A percentile compares a stretch with the other conserved stretches of the same genome.
Conservation (phyloP, 345 rosid species). For the Arabidopsis arenosa region DNA sequence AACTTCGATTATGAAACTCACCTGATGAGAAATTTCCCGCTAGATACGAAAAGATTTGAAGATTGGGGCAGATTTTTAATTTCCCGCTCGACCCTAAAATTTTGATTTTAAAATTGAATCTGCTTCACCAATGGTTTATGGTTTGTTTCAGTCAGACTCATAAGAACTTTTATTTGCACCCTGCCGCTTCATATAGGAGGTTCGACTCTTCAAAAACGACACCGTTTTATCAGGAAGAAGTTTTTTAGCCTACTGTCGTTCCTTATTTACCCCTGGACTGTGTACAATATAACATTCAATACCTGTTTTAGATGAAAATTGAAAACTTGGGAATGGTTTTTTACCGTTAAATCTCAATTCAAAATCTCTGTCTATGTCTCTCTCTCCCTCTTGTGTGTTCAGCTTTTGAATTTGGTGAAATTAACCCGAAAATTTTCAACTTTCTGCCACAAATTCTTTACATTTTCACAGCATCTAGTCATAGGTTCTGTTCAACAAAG, state of each 20-base stretch:
- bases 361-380: neutral
- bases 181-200: neutral
- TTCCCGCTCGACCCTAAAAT: constrained; percentile 32
- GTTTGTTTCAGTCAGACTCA: neutral
- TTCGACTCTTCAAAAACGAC: neutral
- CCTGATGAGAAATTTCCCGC: neutral
- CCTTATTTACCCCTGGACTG: neutral
- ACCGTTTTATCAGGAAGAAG: neutral
- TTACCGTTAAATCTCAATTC: neutral
- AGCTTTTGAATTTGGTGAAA: neutral
- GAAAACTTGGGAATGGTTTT: neutral
- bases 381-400: too few species aligned
- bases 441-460: neutral
- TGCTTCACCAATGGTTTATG: neutral
- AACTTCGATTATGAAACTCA: neutral
- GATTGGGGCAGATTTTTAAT: neutral
- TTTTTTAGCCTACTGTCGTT: too few species aligned
- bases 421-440: too few species aligned
- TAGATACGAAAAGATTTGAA: neutral
- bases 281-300: neutral
- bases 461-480: neutral
- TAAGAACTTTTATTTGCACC: too few species aligned
- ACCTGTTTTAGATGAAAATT: neutral
- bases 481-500: neutral
- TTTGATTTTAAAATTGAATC: constrained; percentile 30